These are phyloP conservation scores for Aspergillus sp. DNA, from an alignment of 2,329 filamentous ascomycete species.

Conservation along the genomic window DNA sequence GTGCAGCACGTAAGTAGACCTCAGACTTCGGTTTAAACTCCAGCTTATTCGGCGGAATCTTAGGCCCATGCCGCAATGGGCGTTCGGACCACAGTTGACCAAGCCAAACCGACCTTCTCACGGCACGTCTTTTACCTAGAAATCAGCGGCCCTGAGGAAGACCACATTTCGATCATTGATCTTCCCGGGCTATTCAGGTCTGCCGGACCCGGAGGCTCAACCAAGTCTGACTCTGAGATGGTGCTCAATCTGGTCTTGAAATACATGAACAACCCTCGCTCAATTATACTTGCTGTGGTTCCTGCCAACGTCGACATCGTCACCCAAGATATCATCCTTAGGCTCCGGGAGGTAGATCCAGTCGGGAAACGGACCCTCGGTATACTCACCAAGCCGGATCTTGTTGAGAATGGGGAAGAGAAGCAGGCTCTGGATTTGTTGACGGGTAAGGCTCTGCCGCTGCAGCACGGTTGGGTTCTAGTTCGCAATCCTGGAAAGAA, in stretches of 20 bases:
- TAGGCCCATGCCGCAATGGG: constrained; percentile 34
- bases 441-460: constrained; percentile 23
- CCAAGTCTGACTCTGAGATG: constrained; percentile 42
- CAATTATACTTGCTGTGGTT: constrained; percentile 50
- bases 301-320: constrained; percentile 51
- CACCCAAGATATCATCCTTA: constrained; percentile 52
- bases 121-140: constrained; percentile 49
- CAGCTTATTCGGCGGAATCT: too few relatives aligned
- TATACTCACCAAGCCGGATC: constrained; percentile 64
- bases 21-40: not conserved
- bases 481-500: constrained; percentile 40
- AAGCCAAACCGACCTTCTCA: constrained; percentile 41
- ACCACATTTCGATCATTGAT: constrained; percentile 51
- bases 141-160: constrained; percentile 46
- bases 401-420: constrained; percentile 47
- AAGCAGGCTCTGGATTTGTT: constrained; percentile 34
- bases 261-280: constrained; percentile 47
- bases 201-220: constrained; percentile 39
- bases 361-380: constrained; percentile 48
- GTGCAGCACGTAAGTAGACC: constrained; percentile 32
- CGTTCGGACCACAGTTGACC: constrained; percentile 24
- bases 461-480: constrained; percentile 38
- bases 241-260: constrained; percentile 44
- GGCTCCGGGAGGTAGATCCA: constrained; percentile 43
- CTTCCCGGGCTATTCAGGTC: constrained; percentile 53